Base-by-base conservation (phyloP, 257 asterid species). In the Przewalskia tangutica region DNA sequence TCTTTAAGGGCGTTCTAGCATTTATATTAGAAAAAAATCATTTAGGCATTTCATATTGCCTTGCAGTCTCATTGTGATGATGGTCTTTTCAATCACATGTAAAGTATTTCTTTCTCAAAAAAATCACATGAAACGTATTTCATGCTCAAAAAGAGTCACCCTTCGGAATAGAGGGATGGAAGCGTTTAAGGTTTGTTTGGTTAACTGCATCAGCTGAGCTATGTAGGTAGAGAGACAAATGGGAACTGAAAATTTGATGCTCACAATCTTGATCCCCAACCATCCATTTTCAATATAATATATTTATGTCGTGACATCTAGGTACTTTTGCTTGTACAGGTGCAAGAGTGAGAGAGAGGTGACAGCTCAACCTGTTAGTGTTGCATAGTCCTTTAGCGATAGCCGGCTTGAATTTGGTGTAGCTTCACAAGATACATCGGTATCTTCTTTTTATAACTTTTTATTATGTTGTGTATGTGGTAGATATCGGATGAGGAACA, bases 271-370 rank as follows among this genome's bases (percentile, higher is more conserved):
- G 38, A 44, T 44, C 40, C 34, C 18, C 40, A 18, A 11, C 40
- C 18, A 46, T 71, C 40, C 6, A 71, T 46, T 46, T 71, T 46
- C 40, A 71, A 62, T 12, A 48, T 53, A 48, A 14, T 13, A 23
- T 20, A 23, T 7, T 3, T 50, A 32, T 23, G 60, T 50, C 62
- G 20, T 73, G 79, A 73, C 62, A 48, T 73, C 42, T 18, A 11
- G 56, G 12, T 53, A 46, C 40, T 71, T 7, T 53, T 81, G 85
- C 40, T 44, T 68, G 82, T 85, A 7, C 86, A 87, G 87, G 87
- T 88, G 90, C 87, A 85, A 85, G 80, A 82, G 82, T 14, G 81
- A 80, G 75, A 88, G 89, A 56, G 87, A 85, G 18, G 81, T 64
- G 65, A 17, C 65, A 46, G 66, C 85, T 77, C 85, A 80, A 53